Conservation (phyloP, 164 flowering plant species). For the Magnolia kwangsiensis region DNA sequence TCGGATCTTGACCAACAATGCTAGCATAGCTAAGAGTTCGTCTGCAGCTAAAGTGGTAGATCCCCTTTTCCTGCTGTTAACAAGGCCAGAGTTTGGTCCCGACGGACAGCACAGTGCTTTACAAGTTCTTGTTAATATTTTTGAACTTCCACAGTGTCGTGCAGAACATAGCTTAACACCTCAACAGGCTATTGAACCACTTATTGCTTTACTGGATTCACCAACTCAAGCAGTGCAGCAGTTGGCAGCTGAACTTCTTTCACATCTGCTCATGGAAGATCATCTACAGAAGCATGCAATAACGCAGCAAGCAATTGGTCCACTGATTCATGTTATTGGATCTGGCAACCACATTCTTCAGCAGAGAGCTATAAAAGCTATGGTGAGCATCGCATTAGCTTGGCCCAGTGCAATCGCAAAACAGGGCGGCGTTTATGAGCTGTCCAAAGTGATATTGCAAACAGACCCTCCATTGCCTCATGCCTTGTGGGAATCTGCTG, state of each 20-base stretch:
- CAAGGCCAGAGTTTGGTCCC: slow-evolving; percentile 74
- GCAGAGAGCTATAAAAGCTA: slow-evolving; percentile 92
- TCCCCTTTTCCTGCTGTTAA: slow-evolving; percentile 72
- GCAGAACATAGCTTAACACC: slow-evolving; percentile 62
- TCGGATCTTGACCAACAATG: slow-evolving; percentile 89
- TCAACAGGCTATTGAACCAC: slow-evolving; percentile 81
- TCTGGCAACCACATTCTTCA: slow-evolving; percentile 78
- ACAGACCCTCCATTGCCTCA: slow-evolving; percentile 88
- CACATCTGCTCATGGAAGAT: slow-evolving; percentile 85
- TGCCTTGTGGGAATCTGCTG: slow-evolving; percentile 94
- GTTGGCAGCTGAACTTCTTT: slow-evolving; percentile 91
- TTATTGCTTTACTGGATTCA: slow-evolving; percentile 83
- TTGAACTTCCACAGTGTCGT: slow-evolving; percentile 91
- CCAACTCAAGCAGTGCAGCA: slow-evolving; percentile 82
- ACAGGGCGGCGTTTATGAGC: slow-evolving; percentile 90
- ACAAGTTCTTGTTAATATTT: slow-evolving; percentile 89
- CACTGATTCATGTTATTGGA: slow-evolving; percentile 75
- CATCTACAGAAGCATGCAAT: slow-evolving; percentile 81
- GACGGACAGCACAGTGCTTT: slow-evolving; percentile 93
- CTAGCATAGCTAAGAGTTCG: slow-evolving; percentile 83
- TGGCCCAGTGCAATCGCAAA: slow-evolving; percentile 99
- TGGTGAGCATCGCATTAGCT: slow-evolving; percentile 65
- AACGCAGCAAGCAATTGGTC: slow-evolving; percentile 80
- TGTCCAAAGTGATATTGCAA: slow-evolving; percentile 87
- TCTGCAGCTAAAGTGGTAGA: slow-evolving; percentile 98